Percentiles rank a stretch among this genome's conserved stretches.
phyloP scores from a whole-genome alignment of 805 yeast species.

The Lipomyces kockii region DNA sequence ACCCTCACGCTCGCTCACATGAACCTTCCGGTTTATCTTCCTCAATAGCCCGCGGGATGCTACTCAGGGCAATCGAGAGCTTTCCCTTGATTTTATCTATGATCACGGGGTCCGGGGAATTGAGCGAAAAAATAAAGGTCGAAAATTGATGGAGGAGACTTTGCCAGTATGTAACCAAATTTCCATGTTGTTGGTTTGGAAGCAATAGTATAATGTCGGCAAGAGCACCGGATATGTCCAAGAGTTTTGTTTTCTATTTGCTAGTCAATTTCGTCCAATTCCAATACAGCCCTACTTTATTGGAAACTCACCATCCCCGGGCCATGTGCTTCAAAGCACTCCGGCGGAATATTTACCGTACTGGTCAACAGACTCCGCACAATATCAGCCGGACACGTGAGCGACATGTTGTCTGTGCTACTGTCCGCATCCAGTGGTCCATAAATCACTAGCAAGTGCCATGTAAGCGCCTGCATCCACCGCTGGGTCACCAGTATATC shows the following conservation, averaged over 20 bases:
- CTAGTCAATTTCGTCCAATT: background rate
- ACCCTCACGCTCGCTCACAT: too few species aligned
- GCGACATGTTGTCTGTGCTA: background rate
- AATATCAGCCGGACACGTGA: slow-evolving; percentile 1
- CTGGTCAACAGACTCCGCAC: background rate
- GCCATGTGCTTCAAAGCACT: slow-evolving; percentile 4
- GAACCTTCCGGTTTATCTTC: background rate
- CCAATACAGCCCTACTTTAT: background rate
- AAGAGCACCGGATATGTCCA: slow-evolving; percentile 2
- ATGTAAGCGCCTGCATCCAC: slow-evolving; percentile 14
- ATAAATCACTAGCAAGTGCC: slow-evolving; percentile 5
- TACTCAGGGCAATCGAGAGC: background rate
- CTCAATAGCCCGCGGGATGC: background rate
- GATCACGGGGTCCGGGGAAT: background rate
- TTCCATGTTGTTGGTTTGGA: background rate
- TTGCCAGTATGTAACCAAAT: background rate
- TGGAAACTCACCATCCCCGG: background rate
- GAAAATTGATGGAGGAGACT: background rate
- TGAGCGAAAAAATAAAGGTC: background rate
- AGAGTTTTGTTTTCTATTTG: background rate
- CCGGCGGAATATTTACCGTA: background rate
- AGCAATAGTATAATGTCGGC: slow-evolving; percentile 10
- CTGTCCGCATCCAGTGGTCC: slow-evolving; percentile 5
- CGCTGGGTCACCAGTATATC: slow-evolving; percentile 10
- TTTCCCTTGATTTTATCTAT: slow-evolving; percentile 2